Conservation (phyloP, 2,329 filamentous ascomycete genomes). For the Myriangium duriaei region DNA sequence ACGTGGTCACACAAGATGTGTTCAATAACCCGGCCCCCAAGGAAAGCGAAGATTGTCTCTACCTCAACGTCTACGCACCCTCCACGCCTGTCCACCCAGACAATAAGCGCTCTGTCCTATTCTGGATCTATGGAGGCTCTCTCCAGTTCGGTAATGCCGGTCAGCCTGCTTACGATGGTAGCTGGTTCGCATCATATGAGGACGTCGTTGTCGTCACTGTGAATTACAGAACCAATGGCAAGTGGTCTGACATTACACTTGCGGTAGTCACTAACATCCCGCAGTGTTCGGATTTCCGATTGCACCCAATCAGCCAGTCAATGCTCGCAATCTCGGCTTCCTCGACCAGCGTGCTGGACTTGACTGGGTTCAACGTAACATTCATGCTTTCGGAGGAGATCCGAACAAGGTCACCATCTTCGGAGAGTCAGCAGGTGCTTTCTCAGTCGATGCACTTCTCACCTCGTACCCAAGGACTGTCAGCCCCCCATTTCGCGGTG, state of each 20-base stretch:
- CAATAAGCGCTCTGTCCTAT: conserved; percentile 21
- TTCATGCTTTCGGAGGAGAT: conserved; percentile 25
- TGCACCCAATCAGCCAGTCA: conserved; percentile 24
- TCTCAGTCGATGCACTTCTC: conserved; percentile 22
- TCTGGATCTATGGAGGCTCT: conserved; percentile 25
- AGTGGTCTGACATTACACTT: neutral
- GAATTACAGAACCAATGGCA: conserved; percentile 25
- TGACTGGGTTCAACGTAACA: conserved; percentile 27
- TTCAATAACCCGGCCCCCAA: conserved; percentile 22
- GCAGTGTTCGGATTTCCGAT: conserved; percentile 31
- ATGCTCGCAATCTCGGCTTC: conserved; percentile 24
- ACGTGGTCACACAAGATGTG: conserved; percentile 20
- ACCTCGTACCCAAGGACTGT: conserved; percentile 18
- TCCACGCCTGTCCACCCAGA: conserved; percentile 14
- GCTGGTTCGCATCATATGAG: conserved; percentile 22
- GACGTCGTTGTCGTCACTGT: conserved; percentile 24
- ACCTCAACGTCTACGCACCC: conserved; percentile 24
- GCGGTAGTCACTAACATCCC: conserved; percentile 1
- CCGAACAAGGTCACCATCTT: conserved; percentile 26
- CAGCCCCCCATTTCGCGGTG: conserved; percentile 23
- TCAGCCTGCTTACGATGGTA: conserved; percentile 21
- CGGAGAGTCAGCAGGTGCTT: conserved; percentile 23
- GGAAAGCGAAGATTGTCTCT: conserved; percentile 25
- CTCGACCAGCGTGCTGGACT: conserved; percentile 25
- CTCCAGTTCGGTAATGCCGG: conserved; percentile 22